Base-by-base conservation (phyloP, 2,329 filamentous ascomycete species). In the Neocatenulostroma microsporum region DNA sequence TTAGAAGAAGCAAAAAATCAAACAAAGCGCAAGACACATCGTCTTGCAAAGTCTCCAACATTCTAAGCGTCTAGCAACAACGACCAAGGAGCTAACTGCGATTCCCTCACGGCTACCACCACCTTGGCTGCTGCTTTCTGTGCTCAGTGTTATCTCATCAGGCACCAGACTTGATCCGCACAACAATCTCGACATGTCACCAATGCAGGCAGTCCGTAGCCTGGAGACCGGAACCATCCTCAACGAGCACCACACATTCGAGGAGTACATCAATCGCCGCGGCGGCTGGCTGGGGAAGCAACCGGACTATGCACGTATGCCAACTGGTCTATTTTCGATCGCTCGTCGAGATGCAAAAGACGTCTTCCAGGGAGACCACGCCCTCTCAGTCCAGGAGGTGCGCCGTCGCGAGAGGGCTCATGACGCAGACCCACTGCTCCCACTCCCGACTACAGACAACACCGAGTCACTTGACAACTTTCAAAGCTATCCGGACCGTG, bases 401-500 rank as follows among this genome's bases (percentile, higher is more conserved):
- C 49, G 51, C 13, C 29, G 34, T 7, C 46, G 48, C 18, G 55
- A 57, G 40, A 37, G 50, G 4, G 28, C 26, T 5, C 14, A 19
- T 15, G 29, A 47, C 5, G 30, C 55, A 8, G 41, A 44, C 13
- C 47, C 45, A 6, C 38, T 57, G 2, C 40, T 52, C 14, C 53
- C 53, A 10, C 44, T 52, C 2, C 48, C 55, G 6, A 56, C 55
- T 8, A 43, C 39, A 5, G 15, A 30, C 9, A 57, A 57, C 38
- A 53, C 44, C n/a, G 26, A 50, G 30, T 50, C 47, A 4, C 35
- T 53, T 19, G 47, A 55, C 39, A 38, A 39, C 33, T 52, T 41
- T 41, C 38, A 33, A 10, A 41, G 41, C 28, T 55, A 55, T 30
- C 37, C 34, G 8, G 27, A 31, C 8, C 27, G 26, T 4, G 47